Evolutionary conservation across 2,329 filamentous ascomycete genomes (phyloP).

Genomic region (Talaromyces piceae): DNA sequence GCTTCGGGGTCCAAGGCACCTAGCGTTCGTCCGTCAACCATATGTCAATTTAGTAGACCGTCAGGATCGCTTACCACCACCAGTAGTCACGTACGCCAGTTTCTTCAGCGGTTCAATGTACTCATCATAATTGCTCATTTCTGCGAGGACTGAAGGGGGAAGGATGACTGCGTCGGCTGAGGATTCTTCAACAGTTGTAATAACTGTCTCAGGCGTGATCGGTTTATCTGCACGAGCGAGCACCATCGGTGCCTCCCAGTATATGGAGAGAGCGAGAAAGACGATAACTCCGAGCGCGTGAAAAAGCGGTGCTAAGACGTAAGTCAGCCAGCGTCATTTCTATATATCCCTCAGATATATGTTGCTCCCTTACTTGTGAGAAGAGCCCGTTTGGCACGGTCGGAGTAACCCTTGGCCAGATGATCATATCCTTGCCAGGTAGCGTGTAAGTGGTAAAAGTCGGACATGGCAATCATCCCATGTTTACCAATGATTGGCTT

Average conservation of each 20-base stretch:
- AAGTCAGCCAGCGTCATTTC: not conserved
- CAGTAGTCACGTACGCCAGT: constrained; percentile 27
- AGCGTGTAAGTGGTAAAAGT: not conserved
- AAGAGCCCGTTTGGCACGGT: not conserved
- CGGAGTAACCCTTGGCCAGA: not conserved
- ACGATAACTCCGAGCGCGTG: not conserved
- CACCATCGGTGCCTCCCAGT: constrained; percentile 21
- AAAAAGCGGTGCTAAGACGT: not conserved
- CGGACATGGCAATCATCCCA: not conserved
- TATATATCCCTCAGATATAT: not conserved
- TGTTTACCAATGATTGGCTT: constrained; percentile 1
- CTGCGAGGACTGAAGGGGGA: constrained; percentile 39
- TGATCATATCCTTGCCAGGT: not conserved
- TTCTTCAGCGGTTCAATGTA: constrained; percentile 25
- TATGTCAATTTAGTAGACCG: constrained; percentile 14
- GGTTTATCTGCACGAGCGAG: constrained; percentile 28
- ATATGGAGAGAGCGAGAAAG: constrained; percentile 17
- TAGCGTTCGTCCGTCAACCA: constrained; percentile 16
- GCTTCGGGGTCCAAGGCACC: constrained; percentile 20
- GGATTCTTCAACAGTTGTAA: constrained; percentile 24
- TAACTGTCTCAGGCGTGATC: constrained; percentile 27
- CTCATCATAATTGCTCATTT: constrained; percentile 31
- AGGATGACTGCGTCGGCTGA: constrained; percentile 22
- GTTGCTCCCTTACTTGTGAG: not conserved
- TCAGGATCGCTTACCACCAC: not conserved